Evolutionary conservation across 495 filamentous ascomycete genomes (phyloP), one percentile per base, ranked within the genome.

Genomic region (Astrothelium subdiscretum): DNA sequence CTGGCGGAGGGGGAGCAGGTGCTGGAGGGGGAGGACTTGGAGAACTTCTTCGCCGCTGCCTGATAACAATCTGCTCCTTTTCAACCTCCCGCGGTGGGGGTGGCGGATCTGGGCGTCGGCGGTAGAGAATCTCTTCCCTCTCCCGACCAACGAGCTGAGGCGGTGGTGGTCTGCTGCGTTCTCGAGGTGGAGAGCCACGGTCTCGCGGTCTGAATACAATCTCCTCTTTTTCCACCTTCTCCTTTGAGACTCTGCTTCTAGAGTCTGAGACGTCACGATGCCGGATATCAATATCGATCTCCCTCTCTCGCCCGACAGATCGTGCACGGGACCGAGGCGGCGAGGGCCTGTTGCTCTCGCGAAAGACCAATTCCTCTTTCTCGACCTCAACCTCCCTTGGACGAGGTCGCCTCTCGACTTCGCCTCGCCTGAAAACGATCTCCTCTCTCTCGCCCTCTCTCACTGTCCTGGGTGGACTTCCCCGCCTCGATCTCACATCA

Each of bases 41-140:
- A 18, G 62, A 40, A 15, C 65, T 52, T 18, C 66, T 69, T n/a
- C 69, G 66, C 20, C 74, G 69, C 57, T 66, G 62, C 22, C 31
- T 42, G 38, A 67, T 59, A 31, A 54, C 43, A n/a, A 65, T 62
- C 35, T 70, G 67, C 57, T 73, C 70, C 57, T 73, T 68, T 44
- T 79, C 75, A 15, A 76, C 67, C 66, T 79, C 76, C 29, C 15
- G 48, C 22, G 61, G 66, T 63, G 71, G 67, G 6, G 74, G 70
- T 57, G 65, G 60, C 32, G 58, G 62, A 3, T 51, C 44, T 5
- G 48, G 20, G 54, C 69, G 70, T 35, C 67, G 65, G 12, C 67
- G 29, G 44, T 67, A 69, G 12, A 62, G 57, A 31, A 68, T 64
- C 63, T 70, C 65, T 58, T 70, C 66, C 27, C 61, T 42, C 26